phyloP scores from a whole-genome alignment of 208 protist species.

The Kentomonas sorsogonicus region DNA sequence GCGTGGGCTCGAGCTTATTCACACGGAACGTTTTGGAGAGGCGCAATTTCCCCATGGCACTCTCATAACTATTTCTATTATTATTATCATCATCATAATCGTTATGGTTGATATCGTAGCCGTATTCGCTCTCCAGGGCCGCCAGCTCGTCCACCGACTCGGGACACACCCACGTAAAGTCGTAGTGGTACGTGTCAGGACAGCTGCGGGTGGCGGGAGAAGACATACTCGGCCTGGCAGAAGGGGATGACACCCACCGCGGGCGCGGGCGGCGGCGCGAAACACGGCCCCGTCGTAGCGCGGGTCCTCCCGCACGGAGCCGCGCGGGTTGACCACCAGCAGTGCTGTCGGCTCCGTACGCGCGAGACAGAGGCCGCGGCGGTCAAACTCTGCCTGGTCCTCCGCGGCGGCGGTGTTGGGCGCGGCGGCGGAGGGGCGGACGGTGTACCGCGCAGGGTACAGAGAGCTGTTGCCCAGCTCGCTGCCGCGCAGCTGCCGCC shows the following conservation, averaged over 20 bases:
- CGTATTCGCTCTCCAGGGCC: slow-evolving; percentile 44
- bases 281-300: slow-evolving; percentile 25
- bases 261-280: slow-evolving; percentile 27
- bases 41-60: too few species aligned
- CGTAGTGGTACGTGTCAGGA: slow-evolving; percentile 36
- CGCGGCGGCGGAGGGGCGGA: slow-evolving; percentile 20
- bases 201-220: slow-evolving; percentile 70
- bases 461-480: slow-evolving; percentile 39
- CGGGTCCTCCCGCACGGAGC: slow-evolving; percentile 36
- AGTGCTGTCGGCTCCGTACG: slow-evolving; percentile 33
- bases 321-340: slow-evolving; percentile 51
- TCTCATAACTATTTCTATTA: too few species aligned
- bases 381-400: slow-evolving; percentile 46
- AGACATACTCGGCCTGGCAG: slow-evolving; percentile 58
- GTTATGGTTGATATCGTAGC: slow-evolving; percentile 65
- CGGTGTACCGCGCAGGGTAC: slow-evolving; percentile 42
- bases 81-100: slow-evolving; percentile 38
- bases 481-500: slow-evolving; percentile 17
- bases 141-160: background rate
- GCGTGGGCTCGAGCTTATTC: slow-evolving; percentile 35
- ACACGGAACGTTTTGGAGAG: too few species aligned
- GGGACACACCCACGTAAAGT: slow-evolving; percentile 47
- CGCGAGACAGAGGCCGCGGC: slow-evolving; percentile 55
- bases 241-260: slow-evolving; percentile 67
- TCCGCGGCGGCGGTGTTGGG: slow-evolving; percentile 20